Conservation (phyloP, 2,329 filamentous ascomycete genomes). For the Magnaporthiopsis rhizophila region DNA sequence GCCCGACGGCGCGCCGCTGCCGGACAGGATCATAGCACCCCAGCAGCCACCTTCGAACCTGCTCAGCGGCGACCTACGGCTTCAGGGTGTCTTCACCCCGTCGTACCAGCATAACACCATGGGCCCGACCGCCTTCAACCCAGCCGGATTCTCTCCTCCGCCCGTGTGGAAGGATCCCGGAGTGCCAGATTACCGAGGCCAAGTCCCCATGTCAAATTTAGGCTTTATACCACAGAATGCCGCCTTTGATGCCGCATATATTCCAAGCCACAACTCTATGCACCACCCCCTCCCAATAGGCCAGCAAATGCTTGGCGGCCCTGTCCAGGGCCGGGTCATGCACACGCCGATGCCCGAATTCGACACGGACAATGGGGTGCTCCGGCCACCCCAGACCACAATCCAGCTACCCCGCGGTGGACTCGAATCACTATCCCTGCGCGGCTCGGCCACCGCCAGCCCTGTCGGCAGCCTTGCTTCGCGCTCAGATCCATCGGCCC, state of each 20-base stretch:
- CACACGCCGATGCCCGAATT: background rate
- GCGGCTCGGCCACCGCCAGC: constrained; percentile 11
- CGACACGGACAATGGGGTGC: background rate
- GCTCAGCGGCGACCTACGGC: constrained; percentile 13
- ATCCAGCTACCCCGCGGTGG: constrained; percentile 18
- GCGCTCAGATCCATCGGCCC: constrained; percentile 20
- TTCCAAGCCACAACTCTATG: constrained; percentile 20
- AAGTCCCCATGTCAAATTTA: constrained; percentile 22
- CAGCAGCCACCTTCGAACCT: constrained; percentile 9
- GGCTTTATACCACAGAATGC: constrained; percentile 27
- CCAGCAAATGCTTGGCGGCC: background rate
- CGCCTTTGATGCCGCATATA: constrained; percentile 23
- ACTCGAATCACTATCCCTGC: constrained; percentile 18
- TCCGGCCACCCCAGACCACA: constrained; percentile 11
- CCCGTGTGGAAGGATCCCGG: constrained; percentile 29
- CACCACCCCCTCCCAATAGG: constrained; percentile 10
- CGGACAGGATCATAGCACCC: constrained; percentile 1
- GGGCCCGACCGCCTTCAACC: constrained; percentile 31
- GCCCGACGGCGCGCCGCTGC: constrained; percentile 1
- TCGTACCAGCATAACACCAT: constrained; percentile 26
- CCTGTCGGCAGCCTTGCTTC: constrained; percentile 5
- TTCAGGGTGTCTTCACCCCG: constrained; percentile 21
- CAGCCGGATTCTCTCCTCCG: constrained; percentile 27
- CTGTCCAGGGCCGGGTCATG: constrained; percentile 6
- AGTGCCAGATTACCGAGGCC: constrained; percentile 23